Base-by-base conservation (phyloP, 768 basidiomycete species). In the Termitomyces eurrhizus region DNA sequence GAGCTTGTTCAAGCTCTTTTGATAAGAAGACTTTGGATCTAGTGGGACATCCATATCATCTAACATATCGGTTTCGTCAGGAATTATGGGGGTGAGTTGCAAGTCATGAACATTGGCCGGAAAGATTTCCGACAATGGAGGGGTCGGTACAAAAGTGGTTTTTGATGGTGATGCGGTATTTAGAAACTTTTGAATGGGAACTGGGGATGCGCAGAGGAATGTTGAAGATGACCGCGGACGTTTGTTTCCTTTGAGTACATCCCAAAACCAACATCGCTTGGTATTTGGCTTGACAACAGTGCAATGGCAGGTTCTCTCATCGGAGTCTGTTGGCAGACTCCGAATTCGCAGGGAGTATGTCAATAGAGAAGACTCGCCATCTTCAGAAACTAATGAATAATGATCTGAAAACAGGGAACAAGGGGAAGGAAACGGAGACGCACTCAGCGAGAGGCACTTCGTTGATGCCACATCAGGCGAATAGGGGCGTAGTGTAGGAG, bases 1-100 rank as follows among this genome's bases (percentile, higher is more conserved):
- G 16, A 74, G 62, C 52, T 74, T 74, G 52, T 59, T 61, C 35
- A 70, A 39, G 44, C 66, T 70, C 24, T 66, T 64, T 18, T 53
- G 61, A 21, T 45, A 60, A 36, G 51, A 46, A 39, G 33, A 36
- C 45, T 52, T 45, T 16, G 33, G 57, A 16, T 29, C 12, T 3
- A 56, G 51, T 46, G 57, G 41, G 3, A 60, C 51, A 39, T 62
- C 52, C 18, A 57, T 18, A 33, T 64, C 64, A n/a, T 60, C 55
- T 35, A 61, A 59, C 4, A 18, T 35, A 32, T 39, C 33, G 53
- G 54, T 65, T 18, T 26, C 62, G 13, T n/a, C 55, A 29, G 63
- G 66, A 32, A 60, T 64, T 42, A 51, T 52, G 36, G 64, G 61
- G 13, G 39, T 50, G 42, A 61, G 57, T 29, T 51, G 61, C 39